phyloP scores from a whole-genome alignment of 192 early-diverging fungal species.

The Coemansia sp. region DNA sequence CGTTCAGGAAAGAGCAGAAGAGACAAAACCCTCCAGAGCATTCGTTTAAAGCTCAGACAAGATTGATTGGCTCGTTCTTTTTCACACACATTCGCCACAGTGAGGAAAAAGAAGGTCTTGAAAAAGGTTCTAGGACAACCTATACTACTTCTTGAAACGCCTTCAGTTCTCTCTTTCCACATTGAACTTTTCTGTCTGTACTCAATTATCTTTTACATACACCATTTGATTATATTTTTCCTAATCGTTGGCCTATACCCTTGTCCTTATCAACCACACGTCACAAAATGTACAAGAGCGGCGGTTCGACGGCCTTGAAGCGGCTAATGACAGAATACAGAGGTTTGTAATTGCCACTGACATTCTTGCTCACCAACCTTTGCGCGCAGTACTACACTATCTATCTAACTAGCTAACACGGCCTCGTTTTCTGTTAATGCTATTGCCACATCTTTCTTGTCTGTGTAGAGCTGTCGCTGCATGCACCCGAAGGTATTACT shows the following conservation, averaged over 20 bases:
- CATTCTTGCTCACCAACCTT: too few relatives aligned
- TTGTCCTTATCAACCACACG: neutral
- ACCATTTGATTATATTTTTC: constrained; percentile 13
- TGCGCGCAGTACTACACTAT: neutral
- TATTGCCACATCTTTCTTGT: neutral
- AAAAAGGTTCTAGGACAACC: neutral
- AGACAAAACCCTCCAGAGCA: too few relatives aligned
- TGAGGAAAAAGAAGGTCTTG: too few relatives aligned
- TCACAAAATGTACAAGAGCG: constrained; percentile 50
- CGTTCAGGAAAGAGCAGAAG: too few relatives aligned
- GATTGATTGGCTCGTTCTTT: too few relatives aligned
- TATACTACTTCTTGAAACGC: neutral
- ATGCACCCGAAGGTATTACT: constrained; percentile 92
- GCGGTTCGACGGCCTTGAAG: constrained; percentile 78
- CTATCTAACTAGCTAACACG: neutral
- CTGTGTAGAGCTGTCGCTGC: constrained; percentile 75
- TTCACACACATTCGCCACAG: too few relatives aligned
- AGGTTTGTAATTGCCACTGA: constrained; percentile 53
- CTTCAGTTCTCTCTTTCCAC: neutral
- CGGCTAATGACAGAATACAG: constrained; percentile 92
- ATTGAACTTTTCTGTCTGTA: constrained; percentile 2
- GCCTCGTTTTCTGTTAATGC: neutral
- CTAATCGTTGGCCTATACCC: constrained; percentile 8
- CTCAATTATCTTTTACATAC: constrained; percentile 4
- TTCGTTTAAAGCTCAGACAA: too few relatives aligned